Evolutionary conservation across 257 asterid genomes (phyloP).

Genomic region (Oldenlandia corymbosa): DNA sequence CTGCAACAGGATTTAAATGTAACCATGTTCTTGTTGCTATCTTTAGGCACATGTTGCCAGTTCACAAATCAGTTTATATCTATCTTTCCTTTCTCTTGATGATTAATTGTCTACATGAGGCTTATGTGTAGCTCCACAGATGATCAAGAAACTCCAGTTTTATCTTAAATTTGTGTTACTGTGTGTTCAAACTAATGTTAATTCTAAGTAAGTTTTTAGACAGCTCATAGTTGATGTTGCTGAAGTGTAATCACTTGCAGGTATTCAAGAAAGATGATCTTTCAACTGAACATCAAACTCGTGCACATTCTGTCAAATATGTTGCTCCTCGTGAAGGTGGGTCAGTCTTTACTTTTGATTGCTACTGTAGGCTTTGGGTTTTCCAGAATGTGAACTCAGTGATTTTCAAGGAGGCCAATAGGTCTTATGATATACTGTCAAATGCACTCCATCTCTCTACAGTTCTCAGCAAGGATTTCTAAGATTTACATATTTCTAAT

Average conservation of each 20-base stretch:
- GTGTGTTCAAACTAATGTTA: neutral
- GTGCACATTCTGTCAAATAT: conserved; percentile 33
- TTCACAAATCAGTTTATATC: neutral
- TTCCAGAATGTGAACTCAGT: neutral
- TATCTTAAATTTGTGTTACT: too few relatives aligned
- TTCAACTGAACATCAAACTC: conserved; percentile 18
- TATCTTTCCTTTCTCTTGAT: too few relatives aligned
- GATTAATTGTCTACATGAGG: neutral
- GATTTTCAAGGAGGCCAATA: neutral
- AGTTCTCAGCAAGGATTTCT: conserved; percentile 6
- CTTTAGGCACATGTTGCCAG: neutral
- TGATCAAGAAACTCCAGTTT: neutral
- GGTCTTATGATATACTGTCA: too few relatives aligned
- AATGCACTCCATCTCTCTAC: neutral
- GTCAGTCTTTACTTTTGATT: neutral
- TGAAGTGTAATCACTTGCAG: conserved; percentile 33
- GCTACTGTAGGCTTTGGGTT: neutral
- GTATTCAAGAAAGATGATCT: conserved; percentile 53
- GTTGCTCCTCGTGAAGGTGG: conserved; percentile 46
- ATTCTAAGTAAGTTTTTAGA: neutral
- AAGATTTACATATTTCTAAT: conserved; percentile 7
- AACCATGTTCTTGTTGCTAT: neutral
- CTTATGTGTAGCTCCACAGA: neutral
- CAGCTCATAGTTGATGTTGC: conserved; percentile 11
- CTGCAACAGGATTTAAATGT: neutral